Base-by-base conservation (phyloP, 2,329 filamentous ascomycete genomes). In the Cladosporium sphaerospermum region DNA sequence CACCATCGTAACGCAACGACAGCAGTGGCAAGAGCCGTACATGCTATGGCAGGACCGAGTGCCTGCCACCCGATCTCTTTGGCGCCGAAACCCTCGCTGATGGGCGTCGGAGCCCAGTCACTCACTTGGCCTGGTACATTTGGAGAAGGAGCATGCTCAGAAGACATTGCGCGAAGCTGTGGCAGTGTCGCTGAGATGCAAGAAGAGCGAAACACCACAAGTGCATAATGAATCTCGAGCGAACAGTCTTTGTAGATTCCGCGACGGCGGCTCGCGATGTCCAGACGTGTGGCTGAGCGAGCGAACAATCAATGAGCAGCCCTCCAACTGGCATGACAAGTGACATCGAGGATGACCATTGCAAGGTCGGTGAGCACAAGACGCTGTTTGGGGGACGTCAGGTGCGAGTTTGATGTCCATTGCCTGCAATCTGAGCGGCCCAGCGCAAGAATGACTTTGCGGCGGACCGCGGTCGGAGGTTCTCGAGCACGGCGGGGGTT, bases 1-100 rank as follows among this genome's bases (percentile, higher is more conserved):
- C 68, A 69, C 52, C 68, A 68, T 57, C 70, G 59, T 37, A 65
- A 40, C 3, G 45, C 56, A 11, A 72, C 69, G 13, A 69, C 59
- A 3, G 59, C 18, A 2, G 63, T 66, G 3, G 68, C 63, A 7
- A 70, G 43, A 4, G 56, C 42, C 10, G 64, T 61, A 40, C 63
- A 61, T 4, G 62, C 64, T 13, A 70, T 61, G 9, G 65, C 62
- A 7, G 65, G 67, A 3, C 61, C 61, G 4, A 69, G 59, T 2
- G 66, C 64, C 23, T 61, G 54, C 59, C 62, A 62, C 2, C 65
- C 64, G 32, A 67, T 58, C 47, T 67, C 60, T 8, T 59, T 44
- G 4, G 58, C 55, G 3, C 54, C 58, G 37, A 62, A 57, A 34
- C 16, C 34, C 9, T 39, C 37, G 4, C 37, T 46, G 18, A 46